phyloP scores from a whole-genome alignment of 2,329 filamentous ascomycete species.

The Pseudogymnoascus sp. region DNA sequence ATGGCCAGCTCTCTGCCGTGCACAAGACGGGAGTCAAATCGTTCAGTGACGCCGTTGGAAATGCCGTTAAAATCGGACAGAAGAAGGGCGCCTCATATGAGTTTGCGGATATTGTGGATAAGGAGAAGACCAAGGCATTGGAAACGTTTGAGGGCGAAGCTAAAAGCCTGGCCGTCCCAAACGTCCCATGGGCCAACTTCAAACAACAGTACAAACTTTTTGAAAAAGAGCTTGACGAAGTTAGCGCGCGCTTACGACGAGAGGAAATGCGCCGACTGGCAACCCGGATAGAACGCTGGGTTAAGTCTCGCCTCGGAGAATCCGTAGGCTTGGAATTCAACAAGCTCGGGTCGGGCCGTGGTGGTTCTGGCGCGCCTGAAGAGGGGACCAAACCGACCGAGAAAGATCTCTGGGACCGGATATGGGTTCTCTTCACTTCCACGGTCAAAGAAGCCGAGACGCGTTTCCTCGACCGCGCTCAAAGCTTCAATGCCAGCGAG shows the following conservation, averaged over 20 bases:
- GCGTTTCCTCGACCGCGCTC: constrained; percentile 78
- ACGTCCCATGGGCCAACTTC: constrained; percentile 81
- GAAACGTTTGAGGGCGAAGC: constrained; percentile 69
- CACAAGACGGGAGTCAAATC: constrained; percentile 79
- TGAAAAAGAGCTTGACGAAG: constrained; percentile 83
- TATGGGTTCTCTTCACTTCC: constrained; percentile 78
- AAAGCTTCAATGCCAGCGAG: constrained; percentile 84
- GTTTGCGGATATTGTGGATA: constrained; percentile 85
- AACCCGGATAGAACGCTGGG: constrained; percentile 86
- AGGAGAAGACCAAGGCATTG: constrained; percentile 69
- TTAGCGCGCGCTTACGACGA: constrained; percentile 73
- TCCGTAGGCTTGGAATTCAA: constrained; percentile 91
- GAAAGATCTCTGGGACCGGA: constrained; percentile 88
- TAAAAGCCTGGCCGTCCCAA: constrained; percentile 63
- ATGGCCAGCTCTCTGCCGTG: constrained; percentile 76
- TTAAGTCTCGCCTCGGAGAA: constrained; percentile 77
- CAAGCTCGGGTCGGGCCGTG: constrained; percentile 81
- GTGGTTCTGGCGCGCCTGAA: constrained; percentile 72
- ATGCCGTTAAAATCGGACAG: constrained; percentile 81
- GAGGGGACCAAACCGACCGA: constrained; percentile 67
- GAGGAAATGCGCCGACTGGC: constrained; percentile 94
- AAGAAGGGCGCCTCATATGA: constrained; percentile 88
- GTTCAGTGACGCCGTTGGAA: constrained; percentile 82
- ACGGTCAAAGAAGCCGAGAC: constrained; percentile 79
- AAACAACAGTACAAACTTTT: constrained; percentile 70